Percentiles rank a stretch among this genome's conserved stretches.
These are phyloP conservation scores for Paecilomyces sp. DNA, from an alignment of 2,329 filamentous ascomycete genomes.

Conservation along the genomic window DNA sequence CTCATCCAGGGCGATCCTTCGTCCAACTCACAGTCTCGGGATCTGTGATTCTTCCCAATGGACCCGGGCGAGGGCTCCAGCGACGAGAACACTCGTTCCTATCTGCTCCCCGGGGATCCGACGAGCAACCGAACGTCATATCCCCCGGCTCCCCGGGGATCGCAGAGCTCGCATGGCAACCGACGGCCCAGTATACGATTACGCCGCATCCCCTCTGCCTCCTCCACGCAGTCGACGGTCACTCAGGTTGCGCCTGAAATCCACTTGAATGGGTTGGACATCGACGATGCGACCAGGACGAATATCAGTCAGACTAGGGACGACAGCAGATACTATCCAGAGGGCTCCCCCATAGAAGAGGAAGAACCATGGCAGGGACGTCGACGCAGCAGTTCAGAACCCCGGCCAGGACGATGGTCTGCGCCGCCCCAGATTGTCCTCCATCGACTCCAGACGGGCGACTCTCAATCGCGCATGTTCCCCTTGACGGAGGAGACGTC, in stretches of 20 bases:
- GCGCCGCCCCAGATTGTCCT: constrained; percentile 14
- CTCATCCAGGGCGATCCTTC: background rate
- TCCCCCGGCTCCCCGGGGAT: background rate
- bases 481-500: constrained; percentile 27
- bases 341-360: constrained; percentile 13
- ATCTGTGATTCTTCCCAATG: background rate
- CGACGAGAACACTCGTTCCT: background rate
- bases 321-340: background rate
- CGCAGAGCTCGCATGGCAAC: background rate
- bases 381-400: constrained; percentile 36
- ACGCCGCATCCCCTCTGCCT: constrained; percentile 9
- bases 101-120: background rate
- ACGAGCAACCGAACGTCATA: background rate
- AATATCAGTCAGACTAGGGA: background rate
- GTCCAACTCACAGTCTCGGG: background rate
- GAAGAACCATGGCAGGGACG: constrained; percentile 21
- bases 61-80: background rate
- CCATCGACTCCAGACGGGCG: constrained; percentile 13
- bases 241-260: background rate
- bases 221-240: background rate
- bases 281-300: background rate
- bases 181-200: constrained; percentile 12
- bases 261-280: constrained; percentile 4
- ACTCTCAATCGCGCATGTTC: constrained; percentile 16
- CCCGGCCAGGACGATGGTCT: constrained; percentile 27